Percentiles rank a stretch among this genome's conserved stretches.
Conservation (phyloP, 176 grass and related monocot genomes). For the Secale cereale region DNA sequence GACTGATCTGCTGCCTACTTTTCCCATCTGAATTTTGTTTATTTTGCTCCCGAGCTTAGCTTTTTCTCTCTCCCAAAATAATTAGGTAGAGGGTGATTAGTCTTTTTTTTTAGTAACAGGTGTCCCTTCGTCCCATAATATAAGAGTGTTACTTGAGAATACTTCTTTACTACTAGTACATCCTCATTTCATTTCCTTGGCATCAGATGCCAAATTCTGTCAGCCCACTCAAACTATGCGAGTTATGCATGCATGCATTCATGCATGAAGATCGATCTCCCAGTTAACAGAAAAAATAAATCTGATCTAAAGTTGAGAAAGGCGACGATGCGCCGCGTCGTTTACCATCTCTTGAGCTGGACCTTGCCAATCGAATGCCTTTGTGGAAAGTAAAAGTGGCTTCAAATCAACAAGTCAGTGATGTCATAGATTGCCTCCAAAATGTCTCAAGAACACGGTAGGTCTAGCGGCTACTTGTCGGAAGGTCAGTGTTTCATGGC, state of each 20-base stretch:
- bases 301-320: slow-evolving; percentile 29
- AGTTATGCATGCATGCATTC: slow-evolving; percentile 8
- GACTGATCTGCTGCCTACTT: slow-evolving; percentile 12
- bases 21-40: slow-evolving; percentile 9
- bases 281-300: slow-evolving; percentile 16
- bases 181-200: neutral
- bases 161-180: neutral
- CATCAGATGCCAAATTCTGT: slow-evolving; percentile 20
- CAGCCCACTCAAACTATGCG: neutral
- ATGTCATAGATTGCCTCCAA: slow-evolving; percentile 37
- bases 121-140: too few relatives aligned
- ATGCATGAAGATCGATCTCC: neutral
- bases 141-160: too few relatives aligned
- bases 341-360: slow-evolving; percentile 34
- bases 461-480: slow-evolving; percentile 17
- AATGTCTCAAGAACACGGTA: slow-evolving; percentile 24
- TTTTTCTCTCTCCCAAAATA: neutral
- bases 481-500: neutral
- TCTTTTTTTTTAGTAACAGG: too few relatives aligned
- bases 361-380: slow-evolving; percentile 8
- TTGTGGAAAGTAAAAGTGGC: slow-evolving; percentile 30
- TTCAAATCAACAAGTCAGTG: slow-evolving; percentile 29
- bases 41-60: neutral
- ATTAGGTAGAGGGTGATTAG: slow-evolving; percentile 11
- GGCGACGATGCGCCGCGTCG: slow-evolving; percentile 39